Percentiles rank a stretch among this genome's conserved stretches.
Evolutionary conservation across 805 yeast species (phyloP).

Genomic region (Kuraishia capsulata): DNA sequence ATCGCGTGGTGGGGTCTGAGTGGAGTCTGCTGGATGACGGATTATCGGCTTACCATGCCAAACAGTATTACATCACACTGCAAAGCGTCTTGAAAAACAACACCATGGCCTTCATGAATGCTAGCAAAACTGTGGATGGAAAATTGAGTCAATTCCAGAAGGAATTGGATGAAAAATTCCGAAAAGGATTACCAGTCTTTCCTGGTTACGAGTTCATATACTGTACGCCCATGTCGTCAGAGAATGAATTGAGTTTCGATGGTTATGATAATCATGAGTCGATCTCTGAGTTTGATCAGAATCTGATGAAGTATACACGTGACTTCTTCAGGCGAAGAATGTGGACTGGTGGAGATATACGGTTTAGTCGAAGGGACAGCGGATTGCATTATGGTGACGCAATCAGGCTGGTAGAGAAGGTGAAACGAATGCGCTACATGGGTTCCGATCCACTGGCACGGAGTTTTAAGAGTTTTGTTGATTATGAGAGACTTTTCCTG

Average conservation of each 20-base stretch:
- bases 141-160: not conserved
- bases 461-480: conserved; percentile 35
- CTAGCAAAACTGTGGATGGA: not conserved
- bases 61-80: conserved; percentile 16
- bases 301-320: not conserved
- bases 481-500: conserved; percentile 32
- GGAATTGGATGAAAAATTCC: conserved; percentile 9
- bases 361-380: conserved; percentile 20
- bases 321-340: conserved; percentile 47
- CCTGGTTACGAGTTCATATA: conserved; percentile 60
- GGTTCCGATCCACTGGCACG: conserved; percentile 9
- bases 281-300: conserved; percentile 25
- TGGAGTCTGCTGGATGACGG: conserved; percentile 19
- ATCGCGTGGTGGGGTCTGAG: conserved; percentile 7
- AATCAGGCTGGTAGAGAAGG: conserved; percentile 43
- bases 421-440: conserved; percentile 28
- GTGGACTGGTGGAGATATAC: conserved; percentile 72
- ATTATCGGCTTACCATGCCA: conserved; percentile 16
- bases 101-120: conserved; percentile 9
- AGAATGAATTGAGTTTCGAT: conserved; percentile 44
- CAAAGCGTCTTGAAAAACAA: conserved; percentile 13
- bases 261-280: conserved; percentile 80
- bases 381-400: conserved; percentile 26
- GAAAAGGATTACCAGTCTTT: conserved; percentile 18
- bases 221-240: conserved; percentile 50